phyloP scores from a whole-genome alignment of 148 eudicot genomes.

The Rhododendron ferrugineum region DNA sequence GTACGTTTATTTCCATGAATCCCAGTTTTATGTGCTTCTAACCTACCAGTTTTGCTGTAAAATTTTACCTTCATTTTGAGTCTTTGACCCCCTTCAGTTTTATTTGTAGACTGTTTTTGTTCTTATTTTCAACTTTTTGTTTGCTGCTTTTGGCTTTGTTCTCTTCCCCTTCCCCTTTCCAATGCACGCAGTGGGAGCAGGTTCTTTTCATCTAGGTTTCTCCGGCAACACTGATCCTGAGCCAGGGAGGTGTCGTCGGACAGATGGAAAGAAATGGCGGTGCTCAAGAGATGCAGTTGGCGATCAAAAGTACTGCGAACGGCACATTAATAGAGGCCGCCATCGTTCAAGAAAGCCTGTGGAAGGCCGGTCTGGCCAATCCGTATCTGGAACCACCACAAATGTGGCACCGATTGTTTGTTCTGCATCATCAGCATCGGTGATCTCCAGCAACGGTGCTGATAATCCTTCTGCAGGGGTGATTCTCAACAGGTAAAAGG shows the following conservation, averaged over 20 bases:
- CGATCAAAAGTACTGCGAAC: slow-evolving; percentile 7
- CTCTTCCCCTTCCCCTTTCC: not conserved
- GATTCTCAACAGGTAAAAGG: slow-evolving; percentile 38
- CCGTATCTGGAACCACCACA: slow-evolving; percentile 41
- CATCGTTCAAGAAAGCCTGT: slow-evolving; percentile 15
- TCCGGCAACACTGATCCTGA: slow-evolving; percentile 44
- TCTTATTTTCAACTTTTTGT: not conserved
- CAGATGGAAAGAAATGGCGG: slow-evolving; percentile 13
- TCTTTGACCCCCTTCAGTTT: slow-evolving; percentile 6
- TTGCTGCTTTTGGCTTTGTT: not conserved
- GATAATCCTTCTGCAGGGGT: slow-evolving; percentile 34
- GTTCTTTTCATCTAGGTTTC: slow-evolving; percentile 76
- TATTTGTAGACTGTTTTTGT: not conserved
- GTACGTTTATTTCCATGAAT: slow-evolving; percentile 30
- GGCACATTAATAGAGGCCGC: slow-evolving; percentile 10
- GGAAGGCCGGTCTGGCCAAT: slow-evolving; percentile 56
- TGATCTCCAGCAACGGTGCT: slow-evolving; percentile 33
- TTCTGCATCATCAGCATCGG: slow-evolving; percentile 23
- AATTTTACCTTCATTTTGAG: not conserved
- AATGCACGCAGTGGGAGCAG: slow-evolving; percentile 52
- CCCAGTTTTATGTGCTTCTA: slow-evolving; percentile 16
- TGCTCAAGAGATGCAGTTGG: slow-evolving; percentile 10
- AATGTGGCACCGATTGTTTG: slow-evolving; percentile 27
- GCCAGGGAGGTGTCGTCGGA: slow-evolving; percentile 11
- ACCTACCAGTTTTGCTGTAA: not conserved